Conservation (phyloP, 352 stramenopile species). For the Globisporangium recalcitrans region DNA sequence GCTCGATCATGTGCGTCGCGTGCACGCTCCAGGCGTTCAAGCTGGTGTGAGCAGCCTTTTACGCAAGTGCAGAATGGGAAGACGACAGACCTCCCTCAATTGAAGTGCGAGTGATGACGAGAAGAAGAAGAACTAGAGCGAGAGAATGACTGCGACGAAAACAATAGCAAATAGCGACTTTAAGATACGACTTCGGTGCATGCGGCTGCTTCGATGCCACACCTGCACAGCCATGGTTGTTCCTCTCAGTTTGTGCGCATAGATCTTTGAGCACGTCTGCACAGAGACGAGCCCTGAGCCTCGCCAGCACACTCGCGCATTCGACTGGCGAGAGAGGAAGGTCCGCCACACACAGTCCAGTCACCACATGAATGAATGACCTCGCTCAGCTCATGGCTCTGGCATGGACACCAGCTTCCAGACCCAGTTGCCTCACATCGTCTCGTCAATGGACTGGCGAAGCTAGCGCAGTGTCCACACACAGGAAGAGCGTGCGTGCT, state of each 20-base stretch:
- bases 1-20: slow-evolving; percentile 57
- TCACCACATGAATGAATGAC: not conserved
- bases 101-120: not conserved
- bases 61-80: not conserved
- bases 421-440: not conserved
- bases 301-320: not conserved
- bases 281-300: not conserved
- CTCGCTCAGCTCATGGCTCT: not conserved
- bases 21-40: slow-evolving; percentile 69
- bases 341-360: not conserved
- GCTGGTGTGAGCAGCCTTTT: too few species aligned
- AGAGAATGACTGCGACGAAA: too few species aligned
- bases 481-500: not conserved
- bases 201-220: too few species aligned
- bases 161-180: not conserved
- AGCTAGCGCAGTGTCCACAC: not conserved
- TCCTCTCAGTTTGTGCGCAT: not conserved
- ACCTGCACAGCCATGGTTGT: too few species aligned
- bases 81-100: not conserved
- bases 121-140: not conserved
- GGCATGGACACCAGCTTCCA: not conserved
- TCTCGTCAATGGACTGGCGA: not conserved
- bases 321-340: slow-evolving; percentile 3
- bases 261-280: not conserved
- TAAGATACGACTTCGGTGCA: too few species aligned